Conservation (phyloP, 495 filamentous ascomycete genomes). For the Hypoxylon cercidicola region DNA sequence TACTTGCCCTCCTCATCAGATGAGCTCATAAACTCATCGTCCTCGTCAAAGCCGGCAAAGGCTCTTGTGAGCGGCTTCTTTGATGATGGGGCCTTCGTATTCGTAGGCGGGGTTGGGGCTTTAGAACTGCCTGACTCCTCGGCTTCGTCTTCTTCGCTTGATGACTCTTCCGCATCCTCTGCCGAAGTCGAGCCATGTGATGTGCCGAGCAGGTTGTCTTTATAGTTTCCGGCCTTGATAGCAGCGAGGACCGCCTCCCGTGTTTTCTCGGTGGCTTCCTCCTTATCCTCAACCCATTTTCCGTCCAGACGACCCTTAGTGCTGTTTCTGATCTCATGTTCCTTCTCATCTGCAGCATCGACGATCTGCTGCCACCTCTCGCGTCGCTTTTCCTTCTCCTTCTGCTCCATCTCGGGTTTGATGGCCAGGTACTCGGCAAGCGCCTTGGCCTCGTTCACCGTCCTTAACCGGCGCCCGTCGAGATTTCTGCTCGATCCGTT, state of each 20-base stretch:
- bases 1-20: slow-evolving; percentile 59
- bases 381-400: slow-evolving; percentile 84
- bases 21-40: slow-evolving; percentile 88
- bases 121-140: slow-evolving; percentile 50
- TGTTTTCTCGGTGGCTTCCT: slow-evolving; percentile 83
- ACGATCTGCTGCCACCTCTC: slow-evolving; percentile 87
- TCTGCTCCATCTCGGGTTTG: slow-evolving; percentile 95
- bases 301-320: slow-evolving; percentile 79
- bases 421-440: slow-evolving; percentile 94
- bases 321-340: slow-evolving; percentile 80
- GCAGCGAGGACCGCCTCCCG: slow-evolving; percentile 83
- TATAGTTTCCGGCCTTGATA: slow-evolving; percentile 73
- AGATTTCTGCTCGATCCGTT: slow-evolving; percentile 92
- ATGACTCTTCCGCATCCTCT: slow-evolving; percentile 50
- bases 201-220: slow-evolving; percentile 59
- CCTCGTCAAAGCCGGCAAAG: slow-evolving; percentile 90
- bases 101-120: slow-evolving; percentile 48
- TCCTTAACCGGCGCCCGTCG: slow-evolving; percentile 88
- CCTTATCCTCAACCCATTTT: slow-evolving; percentile 93
- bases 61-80: slow-evolving; percentile 61
- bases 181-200: slow-evolving; percentile 58
- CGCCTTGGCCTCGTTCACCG: slow-evolving; percentile 92
- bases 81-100: slow-evolving; percentile 49
- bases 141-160: slow-evolving; percentile 49
- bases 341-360: slow-evolving; percentile 79